Evolutionary conservation across 495 filamentous ascomycete genomes (phyloP), one percentile per base, ranked within the genome.

Genomic region (Lasiosphaeria miniovina): DNA sequence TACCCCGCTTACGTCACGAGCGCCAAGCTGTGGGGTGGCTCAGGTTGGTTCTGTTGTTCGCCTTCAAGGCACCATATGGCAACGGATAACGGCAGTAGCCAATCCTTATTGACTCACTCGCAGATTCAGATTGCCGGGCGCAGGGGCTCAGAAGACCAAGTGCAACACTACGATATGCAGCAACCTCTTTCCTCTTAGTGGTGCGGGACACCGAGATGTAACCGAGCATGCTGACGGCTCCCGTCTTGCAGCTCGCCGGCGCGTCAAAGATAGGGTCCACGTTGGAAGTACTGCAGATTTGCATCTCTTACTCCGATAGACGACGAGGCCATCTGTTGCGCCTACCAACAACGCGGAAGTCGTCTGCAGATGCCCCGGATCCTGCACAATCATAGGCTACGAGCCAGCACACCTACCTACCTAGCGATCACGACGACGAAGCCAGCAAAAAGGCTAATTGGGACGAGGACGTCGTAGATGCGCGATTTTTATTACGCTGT

Each of bases 401-500:
- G 24, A 2, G 24, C 24, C 49, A 43, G 35, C 56, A 15, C 36
- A 24, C 24, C 24, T 24, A 24, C 24, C 24, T 24, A 24, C 24
- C 24, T 2, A 24, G 24, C 0, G 24, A 24, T 55, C 49, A 35
- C 49, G 43, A 15, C 14, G 35, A 40, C 12, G 8, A 51, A 52
- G 53, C 36, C 33, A 53, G 36, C 46, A 45, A 55, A 65, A 55
- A 66, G 68, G 63, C 64, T 64, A 59, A 66, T 62, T 32, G 59
- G 34, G 41, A 57, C 17, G 57, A 57, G 31, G 59, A 33, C 54
- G 36, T 40, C 50, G 36, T 45, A 36, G 55, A 52, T 68, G 66
- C 68, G 68, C 59, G 66, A 71, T 66, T 71, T 66, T 61, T 50
- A 10, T 15, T 49, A 33, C 45, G 9, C 14, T 17, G 36, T 46